Evolutionary conservation across 2,329 filamentous ascomycete genomes (phyloP).

Genomic region (Claviceps africana): DNA sequence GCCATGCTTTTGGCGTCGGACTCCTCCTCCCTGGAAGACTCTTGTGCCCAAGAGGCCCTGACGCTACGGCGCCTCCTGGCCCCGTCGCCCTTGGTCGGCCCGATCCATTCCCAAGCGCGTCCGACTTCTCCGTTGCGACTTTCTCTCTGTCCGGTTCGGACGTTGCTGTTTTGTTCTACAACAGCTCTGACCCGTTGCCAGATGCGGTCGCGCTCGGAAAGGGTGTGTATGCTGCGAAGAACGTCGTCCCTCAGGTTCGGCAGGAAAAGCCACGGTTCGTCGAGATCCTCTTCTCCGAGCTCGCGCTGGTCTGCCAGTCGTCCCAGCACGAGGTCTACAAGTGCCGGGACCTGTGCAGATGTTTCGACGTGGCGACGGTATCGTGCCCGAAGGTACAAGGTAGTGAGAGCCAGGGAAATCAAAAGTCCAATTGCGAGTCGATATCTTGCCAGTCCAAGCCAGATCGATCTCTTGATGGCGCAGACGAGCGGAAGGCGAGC

Average conservation of each 20-base stretch:
- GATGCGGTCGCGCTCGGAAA: slow-evolving; percentile 61
- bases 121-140: slow-evolving; percentile 50
- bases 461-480: slow-evolving; percentile 62
- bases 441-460: slow-evolving; percentile 74
- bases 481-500: slow-evolving; percentile 79
- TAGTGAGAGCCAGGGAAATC: slow-evolving; percentile 31
- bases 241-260: slow-evolving; percentile 87
- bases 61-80: slow-evolving; percentile 33
- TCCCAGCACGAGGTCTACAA: slow-evolving; percentile 76
- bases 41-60: slow-evolving; percentile 32
- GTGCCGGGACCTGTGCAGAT: slow-evolving; percentile 59
- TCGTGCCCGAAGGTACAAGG: slow-evolving; percentile 49
- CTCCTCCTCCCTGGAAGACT: slow-evolving; percentile 22
- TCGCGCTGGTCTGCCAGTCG: slow-evolving; percentile 73
- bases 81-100: slow-evolving; percentile 34
- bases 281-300: slow-evolving; percentile 51
- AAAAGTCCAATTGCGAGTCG: slow-evolving; percentile 66
- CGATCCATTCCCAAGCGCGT: slow-evolving; percentile 58
- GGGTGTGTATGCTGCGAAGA: slow-evolving; percentile 64
- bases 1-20: slow-evolving; percentile 10
- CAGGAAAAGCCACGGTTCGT: slow-evolving; percentile 72
- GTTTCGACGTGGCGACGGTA: slow-evolving; percentile 51
- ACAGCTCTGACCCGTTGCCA: slow-evolving; percentile 75
- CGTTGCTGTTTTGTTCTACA: slow-evolving; percentile 88
- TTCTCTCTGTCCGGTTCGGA: slow-evolving; percentile 61